These are phyloP conservation scores for Monascus ruber DNA, from an alignment of 2,329 filamentous ascomycete species.

Conservation along the genomic window DNA sequence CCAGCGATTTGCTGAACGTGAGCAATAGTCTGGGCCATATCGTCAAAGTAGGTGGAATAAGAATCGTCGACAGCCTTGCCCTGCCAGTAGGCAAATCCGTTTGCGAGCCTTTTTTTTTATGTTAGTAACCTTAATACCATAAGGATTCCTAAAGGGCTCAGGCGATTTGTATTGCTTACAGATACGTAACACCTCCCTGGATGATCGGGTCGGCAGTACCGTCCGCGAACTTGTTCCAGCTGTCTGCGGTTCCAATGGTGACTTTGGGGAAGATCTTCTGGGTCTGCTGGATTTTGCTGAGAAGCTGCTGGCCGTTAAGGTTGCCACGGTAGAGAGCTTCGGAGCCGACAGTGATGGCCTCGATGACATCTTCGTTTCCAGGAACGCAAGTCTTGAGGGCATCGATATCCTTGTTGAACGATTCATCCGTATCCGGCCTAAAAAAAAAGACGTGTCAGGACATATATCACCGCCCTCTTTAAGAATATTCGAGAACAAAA, in stretches of 20 bases:
- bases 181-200: conserved; percentile 46
- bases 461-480: not conserved
- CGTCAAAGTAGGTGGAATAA: conserved; percentile 53
- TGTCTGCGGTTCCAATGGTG: conserved; percentile 57
- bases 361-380: conserved; percentile 46
- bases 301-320: conserved; percentile 50
- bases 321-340: conserved; percentile 60
- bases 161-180: conserved; percentile 27
- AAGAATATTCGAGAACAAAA: too few relatives aligned
- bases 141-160: too few relatives aligned
- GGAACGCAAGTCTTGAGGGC: conserved; percentile 39
- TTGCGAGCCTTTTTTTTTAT: conserved; percentile 39
- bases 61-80: conserved; percentile 47
- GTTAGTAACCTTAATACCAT: not conserved
- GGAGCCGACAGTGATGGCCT: conserved; percentile 59
- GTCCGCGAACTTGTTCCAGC: conserved; percentile 61
- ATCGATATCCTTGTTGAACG: conserved; percentile 49
- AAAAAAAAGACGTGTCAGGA: not conserved
- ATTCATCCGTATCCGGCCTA: conserved; percentile 52
- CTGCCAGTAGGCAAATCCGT: conserved; percentile 66
- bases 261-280: conserved; percentile 44
- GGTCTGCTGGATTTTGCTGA: conserved; percentile 51
- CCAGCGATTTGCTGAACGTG: conserved; percentile 52
- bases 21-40: conserved; percentile 51
- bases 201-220: conserved; percentile 57